Conservation (phyloP, 2,329 filamentous ascomycete genomes). For the Podosphaera leucotricha region DNA sequence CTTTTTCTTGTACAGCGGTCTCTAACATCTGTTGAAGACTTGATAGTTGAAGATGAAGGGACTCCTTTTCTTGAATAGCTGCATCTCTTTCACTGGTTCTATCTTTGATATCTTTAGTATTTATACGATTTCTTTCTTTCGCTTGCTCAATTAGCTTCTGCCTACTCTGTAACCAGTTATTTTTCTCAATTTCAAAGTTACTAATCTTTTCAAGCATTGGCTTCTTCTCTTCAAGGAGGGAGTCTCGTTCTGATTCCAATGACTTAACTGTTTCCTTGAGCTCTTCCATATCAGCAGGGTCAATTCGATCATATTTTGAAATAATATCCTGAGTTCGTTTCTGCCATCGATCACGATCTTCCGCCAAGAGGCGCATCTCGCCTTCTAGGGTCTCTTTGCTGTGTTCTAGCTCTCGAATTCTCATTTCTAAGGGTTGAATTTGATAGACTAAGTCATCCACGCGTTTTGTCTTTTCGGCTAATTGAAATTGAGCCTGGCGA, state of each 20-base stretch:
- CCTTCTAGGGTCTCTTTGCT: conserved; percentile 42
- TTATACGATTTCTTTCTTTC: conserved; percentile 32
- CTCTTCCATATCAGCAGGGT: conserved; percentile 77
- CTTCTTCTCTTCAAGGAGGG: conserved; percentile 16
- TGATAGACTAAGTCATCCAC: conserved; percentile 51
- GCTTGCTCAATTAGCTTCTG: conserved; percentile 35
- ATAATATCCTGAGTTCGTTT: conserved; percentile 90
- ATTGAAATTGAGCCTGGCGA: conserved; percentile 50
- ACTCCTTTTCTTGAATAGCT: conserved; percentile 21
- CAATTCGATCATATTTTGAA: conserved; percentile 84
- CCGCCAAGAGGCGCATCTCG: conserved; percentile 69
- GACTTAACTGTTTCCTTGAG: conserved; percentile 54
- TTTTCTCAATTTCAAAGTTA: conserved; percentile 29
- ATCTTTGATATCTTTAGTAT: conserved; percentile 30
- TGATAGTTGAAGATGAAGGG: conserved; percentile 14
- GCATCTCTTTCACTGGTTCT: conserved; percentile 21
- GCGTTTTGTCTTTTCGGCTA: conserved; percentile 50
- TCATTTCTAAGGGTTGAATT: conserved; percentile 62
- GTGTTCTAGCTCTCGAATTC: conserved; percentile 61
- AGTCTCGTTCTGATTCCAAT: conserved; percentile 40
- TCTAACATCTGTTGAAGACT: conserved; percentile 25
- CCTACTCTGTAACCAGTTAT: conserved; percentile 27
- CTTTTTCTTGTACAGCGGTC: conserved; percentile 18
- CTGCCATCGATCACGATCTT: conserved; percentile 86
- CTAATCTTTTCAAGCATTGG: conserved; percentile 29